phyloP scores from a whole-genome alignment of 352 stramenopile species.

The Blastocystis sp. region DNA sequence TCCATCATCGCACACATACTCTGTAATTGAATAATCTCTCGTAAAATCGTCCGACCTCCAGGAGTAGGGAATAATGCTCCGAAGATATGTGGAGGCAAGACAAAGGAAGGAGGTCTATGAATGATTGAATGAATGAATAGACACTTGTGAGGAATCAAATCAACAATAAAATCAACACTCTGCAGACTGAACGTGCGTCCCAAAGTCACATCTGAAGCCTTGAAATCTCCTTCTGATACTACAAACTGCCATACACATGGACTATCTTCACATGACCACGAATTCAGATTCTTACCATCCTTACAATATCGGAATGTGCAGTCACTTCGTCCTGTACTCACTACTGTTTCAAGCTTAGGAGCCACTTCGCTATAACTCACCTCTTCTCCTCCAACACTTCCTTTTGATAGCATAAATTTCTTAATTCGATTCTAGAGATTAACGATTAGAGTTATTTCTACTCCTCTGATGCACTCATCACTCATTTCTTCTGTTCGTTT shows the following conservation, averaged over 20 bases:
- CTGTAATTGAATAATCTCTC: neutral
- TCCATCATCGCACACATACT: slow-evolving; percentile 15
- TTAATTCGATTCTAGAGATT: slow-evolving; percentile 13
- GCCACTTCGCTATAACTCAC: neutral
- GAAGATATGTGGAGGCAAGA: slow-evolving; percentile 14
- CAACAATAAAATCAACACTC: slow-evolving; percentile 21
- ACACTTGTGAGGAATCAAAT: slow-evolving; percentile 49
- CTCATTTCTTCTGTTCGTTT: neutral
- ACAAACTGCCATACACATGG: slow-evolving; percentile 30
- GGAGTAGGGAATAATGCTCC: neutral
- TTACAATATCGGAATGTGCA: neutral
- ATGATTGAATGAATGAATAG: neutral
- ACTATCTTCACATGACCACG: neutral
- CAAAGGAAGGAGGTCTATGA: slow-evolving; percentile 14
- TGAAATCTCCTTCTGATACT: slow-evolving; percentile 36
- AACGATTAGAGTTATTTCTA: neutral
- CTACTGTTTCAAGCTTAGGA: neutral
- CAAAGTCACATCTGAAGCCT: neutral
- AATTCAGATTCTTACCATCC: neutral
- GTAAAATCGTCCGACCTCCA: neutral
- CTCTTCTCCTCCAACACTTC: neutral
- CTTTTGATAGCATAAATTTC: neutral
- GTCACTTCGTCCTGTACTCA: neutral
- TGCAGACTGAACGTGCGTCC: slow-evolving; percentile 25
- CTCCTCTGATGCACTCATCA: neutral